phyloP scores from a whole-genome alignment of 2,329 filamentous ascomycete genomes.

The Dactylellina sp. region DNA sequence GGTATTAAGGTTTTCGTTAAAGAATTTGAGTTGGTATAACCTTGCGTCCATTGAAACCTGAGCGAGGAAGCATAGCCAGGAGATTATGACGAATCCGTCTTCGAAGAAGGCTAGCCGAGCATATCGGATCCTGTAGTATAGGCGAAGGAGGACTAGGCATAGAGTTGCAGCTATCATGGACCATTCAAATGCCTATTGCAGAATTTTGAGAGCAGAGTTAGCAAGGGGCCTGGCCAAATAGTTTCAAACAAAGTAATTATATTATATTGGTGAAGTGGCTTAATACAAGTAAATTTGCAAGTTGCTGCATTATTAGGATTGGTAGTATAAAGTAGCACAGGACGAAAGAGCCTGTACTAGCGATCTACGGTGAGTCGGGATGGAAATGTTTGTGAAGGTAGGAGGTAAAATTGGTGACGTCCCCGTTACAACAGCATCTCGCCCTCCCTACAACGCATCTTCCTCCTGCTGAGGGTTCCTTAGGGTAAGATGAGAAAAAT shows the following conservation, averaged over 20 bases:
- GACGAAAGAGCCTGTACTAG: neutral
- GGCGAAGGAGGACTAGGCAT: conserved; percentile 31
- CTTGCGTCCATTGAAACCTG: conserved; percentile 33
- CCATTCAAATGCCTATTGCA: conserved; percentile 50
- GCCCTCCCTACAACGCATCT: conserved; percentile 31
- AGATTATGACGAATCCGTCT: conserved; percentile 44
- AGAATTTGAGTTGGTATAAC: conserved; percentile 32
- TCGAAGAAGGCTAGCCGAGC: conserved; percentile 33
- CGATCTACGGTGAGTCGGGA: neutral
- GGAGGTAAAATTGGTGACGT: neutral
- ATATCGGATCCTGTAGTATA: conserved; percentile 31
- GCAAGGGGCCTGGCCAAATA: neutral
- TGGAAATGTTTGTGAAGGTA: neutral
- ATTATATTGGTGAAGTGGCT: neutral
- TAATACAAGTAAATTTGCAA: conserved; percentile 12
- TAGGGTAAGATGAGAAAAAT: conserved; percentile 4
- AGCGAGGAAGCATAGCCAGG: conserved; percentile 43
- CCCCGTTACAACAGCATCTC: conserved; percentile 17
- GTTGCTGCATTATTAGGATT: conserved; percentile 11
- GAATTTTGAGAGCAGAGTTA: conserved; percentile 12
- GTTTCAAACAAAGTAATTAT: neutral
- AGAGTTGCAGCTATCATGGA: conserved; percentile 41
- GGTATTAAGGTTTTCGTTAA: conserved; percentile 17
- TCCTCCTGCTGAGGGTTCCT: conserved; percentile 2
- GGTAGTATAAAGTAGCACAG: neutral